Percentiles rank a stretch among this genome's conserved stretches.
phyloP scores from a whole-genome alignment of 768 basidiomycete species.

The Gloeopeniophorella convolvens region DNA sequence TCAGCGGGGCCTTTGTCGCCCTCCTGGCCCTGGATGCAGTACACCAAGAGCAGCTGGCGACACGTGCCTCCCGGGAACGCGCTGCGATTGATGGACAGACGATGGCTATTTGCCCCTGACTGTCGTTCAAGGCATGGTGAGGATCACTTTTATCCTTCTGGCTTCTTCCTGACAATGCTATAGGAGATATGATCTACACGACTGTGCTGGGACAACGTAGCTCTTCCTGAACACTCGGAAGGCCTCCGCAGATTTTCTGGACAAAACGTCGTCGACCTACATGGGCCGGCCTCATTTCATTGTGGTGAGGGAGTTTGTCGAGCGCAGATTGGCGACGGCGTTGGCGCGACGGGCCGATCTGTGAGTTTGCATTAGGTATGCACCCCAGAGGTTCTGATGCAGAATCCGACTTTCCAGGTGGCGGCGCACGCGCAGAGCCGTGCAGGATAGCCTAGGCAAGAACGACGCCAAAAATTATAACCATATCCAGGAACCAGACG shows the following conservation, averaged over 20 bases:
- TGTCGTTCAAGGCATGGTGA: neutral
- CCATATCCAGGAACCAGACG: slow-evolving; percentile 1
- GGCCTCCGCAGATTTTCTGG: too few species aligned
- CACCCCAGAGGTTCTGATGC: neutral
- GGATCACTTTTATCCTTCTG: too few species aligned
- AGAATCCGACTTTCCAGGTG: neutral
- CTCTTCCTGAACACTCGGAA: neutral
- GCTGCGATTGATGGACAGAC: neutral
- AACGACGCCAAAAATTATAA: slow-evolving; percentile 6
- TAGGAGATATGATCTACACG: slow-evolving; percentile 1
- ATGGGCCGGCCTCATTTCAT: too few species aligned
- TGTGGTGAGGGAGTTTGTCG: too few species aligned
- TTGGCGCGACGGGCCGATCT: too few species aligned
- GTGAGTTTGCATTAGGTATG: too few species aligned
- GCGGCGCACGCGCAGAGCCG: slow-evolving; percentile 1
- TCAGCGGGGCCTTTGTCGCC: too few species aligned
- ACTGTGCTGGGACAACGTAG: neutral
- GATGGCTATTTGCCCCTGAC: neutral
- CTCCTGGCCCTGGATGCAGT: neutral
- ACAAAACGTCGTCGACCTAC: too few species aligned
- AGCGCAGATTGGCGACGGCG: too few species aligned
- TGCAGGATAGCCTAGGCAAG: slow-evolving; percentile 12
- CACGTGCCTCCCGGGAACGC: slow-evolving; percentile 2
- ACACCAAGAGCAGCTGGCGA: slow-evolving; percentile 1
- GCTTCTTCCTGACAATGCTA: too few species aligned